These are phyloP conservation scores for Onygenales sp. DNA, from an alignment of 2,329 filamentous ascomycete species.

Conservation along the genomic window DNA sequence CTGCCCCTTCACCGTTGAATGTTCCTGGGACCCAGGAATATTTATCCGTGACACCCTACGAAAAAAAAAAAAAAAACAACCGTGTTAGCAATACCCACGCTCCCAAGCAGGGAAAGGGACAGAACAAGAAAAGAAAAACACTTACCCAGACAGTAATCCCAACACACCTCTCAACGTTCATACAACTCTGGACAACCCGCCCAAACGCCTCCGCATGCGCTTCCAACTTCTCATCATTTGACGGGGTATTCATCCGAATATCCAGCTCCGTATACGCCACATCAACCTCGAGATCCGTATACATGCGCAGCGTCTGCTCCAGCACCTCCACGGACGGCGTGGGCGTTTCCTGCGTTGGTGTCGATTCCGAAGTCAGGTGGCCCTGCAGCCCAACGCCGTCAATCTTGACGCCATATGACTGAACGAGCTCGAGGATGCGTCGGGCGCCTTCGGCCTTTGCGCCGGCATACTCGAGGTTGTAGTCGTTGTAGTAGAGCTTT, in stretches of 20 bases:
- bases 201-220: conserved; percentile 10
- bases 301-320: not conserved
- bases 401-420: conserved; percentile 32
- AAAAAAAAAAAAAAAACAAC: not conserved
- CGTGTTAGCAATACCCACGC: not conserved
- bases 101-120: not conserved
- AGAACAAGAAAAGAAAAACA: conserved; percentile 6
- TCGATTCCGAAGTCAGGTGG: conserved; percentile 35
- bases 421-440: conserved; percentile 29
- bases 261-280: conserved; percentile 31
- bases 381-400: conserved; percentile 41
- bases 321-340: not conserved
- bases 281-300: conserved; percentile 24
- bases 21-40: conserved; percentile 28
- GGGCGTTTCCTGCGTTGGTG: conserved; percentile 22
- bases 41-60: conserved; percentile 17
- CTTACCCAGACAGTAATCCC: conserved; percentile 16
- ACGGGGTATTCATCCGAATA: conserved; percentile 25
- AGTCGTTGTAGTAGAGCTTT: conserved; percentile 39
- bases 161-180: conserved; percentile 10
- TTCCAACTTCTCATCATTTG: conserved; percentile 8
- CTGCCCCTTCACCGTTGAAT: conserved; percentile 23
- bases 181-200: conserved; percentile 3
- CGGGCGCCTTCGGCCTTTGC: conserved; percentile 26
- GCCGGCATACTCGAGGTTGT: conserved; percentile 32